A percentile compares a stretch with the other conserved stretches of the same genome.
phyloP scores from a whole-genome alignment of 805 yeast genomes.

The Dipodascus albidus region DNA sequence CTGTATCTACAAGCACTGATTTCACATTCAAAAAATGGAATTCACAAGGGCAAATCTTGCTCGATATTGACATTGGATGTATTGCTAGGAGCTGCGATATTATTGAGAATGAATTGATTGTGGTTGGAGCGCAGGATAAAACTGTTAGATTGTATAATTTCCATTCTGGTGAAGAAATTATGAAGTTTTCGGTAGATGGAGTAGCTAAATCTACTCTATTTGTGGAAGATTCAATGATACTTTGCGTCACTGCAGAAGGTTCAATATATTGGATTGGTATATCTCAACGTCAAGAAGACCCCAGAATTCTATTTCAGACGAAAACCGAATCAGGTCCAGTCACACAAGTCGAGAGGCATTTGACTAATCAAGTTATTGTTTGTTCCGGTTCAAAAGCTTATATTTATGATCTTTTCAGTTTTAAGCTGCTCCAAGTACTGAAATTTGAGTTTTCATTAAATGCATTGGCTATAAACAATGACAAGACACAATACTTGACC shows the following conservation, averaged over 20 bases:
- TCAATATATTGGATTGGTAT: slow-evolving; percentile 22
- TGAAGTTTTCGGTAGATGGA: slow-evolving; percentile 15
- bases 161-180: slow-evolving; percentile 6
- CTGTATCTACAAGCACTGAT: slow-evolving; percentile 25
- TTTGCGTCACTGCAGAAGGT: slow-evolving; percentile 17
- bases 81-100: slow-evolving; percentile 16
- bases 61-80: slow-evolving; percentile 6
- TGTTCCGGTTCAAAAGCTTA: slow-evolving; percentile 17
- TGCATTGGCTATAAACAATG: slow-evolving; percentile 17
- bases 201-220: slow-evolving; percentile 16
- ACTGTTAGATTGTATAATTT: slow-evolving; percentile 18
- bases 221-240: slow-evolving; percentile 12
- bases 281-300: slow-evolving; percentile 6
- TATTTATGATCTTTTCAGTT: slow-evolving; percentile 12
- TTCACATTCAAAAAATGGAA: slow-evolving; percentile 21
- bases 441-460: slow-evolving; percentile 19
- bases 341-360: slow-evolving; percentile 17
- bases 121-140: slow-evolving; percentile 22
- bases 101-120: slow-evolving; percentile 6
- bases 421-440: slow-evolving; percentile 11
- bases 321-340: slow-evolving; percentile 2
- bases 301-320: slow-evolving; percentile 4
- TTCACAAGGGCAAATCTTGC: background rate
- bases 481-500: slow-evolving; percentile 16
- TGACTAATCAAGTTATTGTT: slow-evolving; percentile 5